Evolutionary conservation across 164 flowering plant genomes (phyloP), one percentile per base, ranked within the genome.

Genomic region (Tinospora cordifolia): DNA sequence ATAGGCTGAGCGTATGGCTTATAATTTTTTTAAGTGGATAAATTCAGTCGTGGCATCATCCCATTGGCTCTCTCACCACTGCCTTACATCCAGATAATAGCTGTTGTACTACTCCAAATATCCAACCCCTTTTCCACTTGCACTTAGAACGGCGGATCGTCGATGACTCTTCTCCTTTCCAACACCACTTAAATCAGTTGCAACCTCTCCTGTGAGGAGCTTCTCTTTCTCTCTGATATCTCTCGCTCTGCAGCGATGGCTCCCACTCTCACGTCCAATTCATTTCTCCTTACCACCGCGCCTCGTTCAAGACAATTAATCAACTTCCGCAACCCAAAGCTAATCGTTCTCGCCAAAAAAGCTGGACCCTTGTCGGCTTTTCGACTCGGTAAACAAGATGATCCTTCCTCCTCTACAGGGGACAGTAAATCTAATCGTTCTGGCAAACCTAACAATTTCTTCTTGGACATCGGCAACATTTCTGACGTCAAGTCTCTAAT

Each of bases 201-300:
- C 36, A 30, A 4, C 36, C 36, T 30, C 3, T 41, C 8, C 22
- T n/a, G 24, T 54, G 60, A 54, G 6, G 44, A 65, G 39, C 36
- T 24, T 64, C 21, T 14, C 15, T 0, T 11, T 47, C 62, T 27
- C 11, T 38, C 0, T 21, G 2, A 30, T 2, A 30, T 30, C 36
- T 30, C 36, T 30, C 4, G 36, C 49, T 63, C 46, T 58, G 9
- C 25, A 3, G 59, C 36, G 64, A 89, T 89, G 93, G 89, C 98
- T 77, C 84, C 89, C n/a, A 66, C 88, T 34, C 85, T 88, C 65
- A 75, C 86, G 57, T 91, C 96, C 79, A 84, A 84, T 65, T 83
- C 92, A 14, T 87, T 88, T 62, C 84, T 84, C 68, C 75, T 83
- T 39, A 83, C 77, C 47, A 73, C 86, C 17, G 57, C 87, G 0